Evolutionary conservation across 2,329 filamentous ascomycete species (phyloP).

Genomic region (Diaporthe citrichinensis): DNA sequence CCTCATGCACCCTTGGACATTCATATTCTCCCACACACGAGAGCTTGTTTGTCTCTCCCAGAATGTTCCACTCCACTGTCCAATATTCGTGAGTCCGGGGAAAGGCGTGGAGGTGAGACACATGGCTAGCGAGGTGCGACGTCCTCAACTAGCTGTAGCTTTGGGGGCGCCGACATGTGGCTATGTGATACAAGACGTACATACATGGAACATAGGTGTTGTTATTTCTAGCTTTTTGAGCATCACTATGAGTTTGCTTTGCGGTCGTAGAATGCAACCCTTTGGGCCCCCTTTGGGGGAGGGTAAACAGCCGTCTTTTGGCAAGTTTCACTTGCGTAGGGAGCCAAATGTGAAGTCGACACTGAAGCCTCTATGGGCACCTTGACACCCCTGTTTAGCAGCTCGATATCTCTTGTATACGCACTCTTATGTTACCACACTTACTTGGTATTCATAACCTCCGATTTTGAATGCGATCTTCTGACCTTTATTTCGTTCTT

Average conservation of each 20-base stretch:
- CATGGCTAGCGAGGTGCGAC: background rate
- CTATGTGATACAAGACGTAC: background rate
- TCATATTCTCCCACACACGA: background rate
- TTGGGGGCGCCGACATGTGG: background rate
- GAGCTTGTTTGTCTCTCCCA: background rate
- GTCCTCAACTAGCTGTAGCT: background rate
- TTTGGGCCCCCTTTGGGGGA: too few relatives aligned
- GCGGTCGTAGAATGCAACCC: too few relatives aligned
- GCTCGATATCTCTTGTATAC: background rate
- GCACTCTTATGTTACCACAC: background rate
- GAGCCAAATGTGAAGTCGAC: background rate
- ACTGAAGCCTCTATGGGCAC: background rate
- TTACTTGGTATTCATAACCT: background rate
- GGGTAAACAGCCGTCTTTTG: too few relatives aligned
- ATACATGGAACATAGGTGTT: too few relatives aligned
- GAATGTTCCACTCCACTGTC: background rate
- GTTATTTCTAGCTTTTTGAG: too few relatives aligned
- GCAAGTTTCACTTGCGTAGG: background rate
- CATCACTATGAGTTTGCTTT: background rate
- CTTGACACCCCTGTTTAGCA: background rate
- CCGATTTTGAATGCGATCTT: background rate
- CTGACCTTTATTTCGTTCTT: background rate
- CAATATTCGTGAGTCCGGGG: background rate
- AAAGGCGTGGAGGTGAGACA: background rate
- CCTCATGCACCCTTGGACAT: background rate